These are phyloP conservation scores for Nectriaceae sp. DNA, from an alignment of 2,329 filamentous ascomycete genomes.

Conservation along the genomic window DNA sequence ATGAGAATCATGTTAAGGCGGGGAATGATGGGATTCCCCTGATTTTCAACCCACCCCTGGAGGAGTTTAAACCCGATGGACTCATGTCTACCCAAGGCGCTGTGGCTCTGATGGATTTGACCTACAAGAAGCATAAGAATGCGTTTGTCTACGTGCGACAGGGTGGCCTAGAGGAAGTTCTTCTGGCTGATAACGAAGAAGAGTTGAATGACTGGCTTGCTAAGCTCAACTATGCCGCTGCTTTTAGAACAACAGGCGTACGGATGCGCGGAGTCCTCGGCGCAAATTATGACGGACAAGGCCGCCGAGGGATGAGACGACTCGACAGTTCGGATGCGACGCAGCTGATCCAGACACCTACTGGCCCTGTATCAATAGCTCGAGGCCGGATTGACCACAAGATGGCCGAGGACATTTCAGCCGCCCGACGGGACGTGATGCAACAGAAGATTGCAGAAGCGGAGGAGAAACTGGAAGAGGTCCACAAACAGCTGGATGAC, in stretches of 20 bases:
- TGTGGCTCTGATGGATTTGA: conserved; percentile 81
- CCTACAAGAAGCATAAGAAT: conserved; percentile 94
- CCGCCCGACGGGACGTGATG: conserved; percentile 81
- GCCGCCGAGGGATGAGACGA: conserved; percentile 69
- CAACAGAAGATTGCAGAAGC: conserved; percentile 79
- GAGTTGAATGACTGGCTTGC: conserved; percentile 97
- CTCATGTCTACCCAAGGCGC: conserved; percentile 93
- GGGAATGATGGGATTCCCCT: conserved; percentile 76
- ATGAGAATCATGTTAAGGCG: conserved; percentile 78
- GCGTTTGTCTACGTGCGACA: conserved; percentile 90
- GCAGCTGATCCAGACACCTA: conserved; percentile 67
- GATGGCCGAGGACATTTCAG: conserved; percentile 83
- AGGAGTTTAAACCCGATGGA: conserved; percentile 91
- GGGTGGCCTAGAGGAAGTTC: conserved; percentile 83
- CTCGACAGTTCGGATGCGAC: conserved; percentile 64
- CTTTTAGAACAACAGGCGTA: conserved; percentile 89
- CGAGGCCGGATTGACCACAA: conserved; percentile 76
- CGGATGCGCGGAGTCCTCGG: conserved; percentile 86
- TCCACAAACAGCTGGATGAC: conserved; percentile 77
- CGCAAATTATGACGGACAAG: conserved; percentile 82
- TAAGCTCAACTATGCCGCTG: conserved; percentile 93
- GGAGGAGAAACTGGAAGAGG: conserved; percentile 72
- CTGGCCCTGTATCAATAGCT: conserved; percentile 72
- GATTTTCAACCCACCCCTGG: conserved; percentile 85
- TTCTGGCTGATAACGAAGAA: conserved; percentile 84